phyloP scores from a whole-genome alignment of 2,329 filamentous ascomycete species.

The Stemphylium vesicarium region DNA sequence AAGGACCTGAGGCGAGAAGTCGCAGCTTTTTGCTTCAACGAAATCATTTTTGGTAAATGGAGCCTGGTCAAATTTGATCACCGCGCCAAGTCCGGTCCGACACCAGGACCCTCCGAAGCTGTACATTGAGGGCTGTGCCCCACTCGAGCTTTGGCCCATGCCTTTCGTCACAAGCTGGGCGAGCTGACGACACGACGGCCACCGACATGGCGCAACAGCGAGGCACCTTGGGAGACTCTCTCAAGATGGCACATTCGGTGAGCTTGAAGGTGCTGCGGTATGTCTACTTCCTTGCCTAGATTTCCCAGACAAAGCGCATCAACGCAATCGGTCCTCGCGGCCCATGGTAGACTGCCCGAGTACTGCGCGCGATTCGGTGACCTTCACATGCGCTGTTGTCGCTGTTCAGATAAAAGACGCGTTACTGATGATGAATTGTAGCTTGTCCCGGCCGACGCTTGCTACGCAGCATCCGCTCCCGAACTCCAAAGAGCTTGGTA shows the following conservation, averaged over 20 bases:
- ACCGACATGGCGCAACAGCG: constrained; percentile 49
- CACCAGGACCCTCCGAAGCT: not conserved
- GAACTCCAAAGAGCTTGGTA: constrained; percentile 58
- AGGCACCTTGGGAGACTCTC: constrained; percentile 46
- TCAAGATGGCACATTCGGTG: constrained; percentile 71
- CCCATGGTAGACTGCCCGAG: not conserved
- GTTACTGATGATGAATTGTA: constrained; percentile 45
- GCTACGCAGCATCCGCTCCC: constrained; percentile 72
- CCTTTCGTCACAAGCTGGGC: constrained; percentile 11
- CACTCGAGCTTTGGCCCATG: constrained; percentile 18
- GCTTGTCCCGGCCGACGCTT: constrained; percentile 81
- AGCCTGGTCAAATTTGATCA: constrained; percentile 6
- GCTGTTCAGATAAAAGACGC: not conserved
- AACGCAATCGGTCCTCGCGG: not conserved
- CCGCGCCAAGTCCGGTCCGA: constrained; percentile 11
- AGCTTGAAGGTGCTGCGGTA: constrained; percentile 87
- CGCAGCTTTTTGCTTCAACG: not conserved
- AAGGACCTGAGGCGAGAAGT: not conserved
- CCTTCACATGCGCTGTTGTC: not conserved
- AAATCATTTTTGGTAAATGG: not conserved
- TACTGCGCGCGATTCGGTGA: not conserved
- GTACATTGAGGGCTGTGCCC: constrained; percentile 12
- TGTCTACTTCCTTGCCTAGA: constrained; percentile 33
- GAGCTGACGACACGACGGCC: constrained; percentile 8
- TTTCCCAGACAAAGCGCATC: not conserved